phyloP scores from a whole-genome alignment of 345 rosid species.

The Erucastrum elatum region DNA sequence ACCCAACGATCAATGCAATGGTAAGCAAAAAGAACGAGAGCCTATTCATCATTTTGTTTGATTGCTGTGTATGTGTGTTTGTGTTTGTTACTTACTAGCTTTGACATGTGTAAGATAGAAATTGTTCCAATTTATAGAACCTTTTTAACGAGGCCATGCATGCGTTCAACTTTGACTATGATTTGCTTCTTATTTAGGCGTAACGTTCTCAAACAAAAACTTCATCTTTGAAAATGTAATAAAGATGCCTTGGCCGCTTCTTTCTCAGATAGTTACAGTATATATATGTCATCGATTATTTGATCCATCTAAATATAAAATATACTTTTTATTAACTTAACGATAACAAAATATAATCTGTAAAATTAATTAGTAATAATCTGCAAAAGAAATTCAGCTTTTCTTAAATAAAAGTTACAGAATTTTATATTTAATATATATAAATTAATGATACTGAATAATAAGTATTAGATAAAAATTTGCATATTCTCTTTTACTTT shows the following conservation, averaged over 20 bases:
- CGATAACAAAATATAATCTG: no score
- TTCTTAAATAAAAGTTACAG: no score
- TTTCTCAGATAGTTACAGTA: background rate
- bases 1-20: background rate
- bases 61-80: background rate
- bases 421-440: no score
- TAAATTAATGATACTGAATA: no score
- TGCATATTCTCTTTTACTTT: no score
- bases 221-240: background rate
- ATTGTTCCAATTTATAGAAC: background rate
- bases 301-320: no score
- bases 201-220: background rate
- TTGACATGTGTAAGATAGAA: background rate
- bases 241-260: background rate
- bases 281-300: no score
- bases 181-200: background rate
- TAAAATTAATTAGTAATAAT: no score
- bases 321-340: no score
- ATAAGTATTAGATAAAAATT: no score
- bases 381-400: no score
- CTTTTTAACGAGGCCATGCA: background rate
- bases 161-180: background rate
- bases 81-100: background rate
- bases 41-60: background rate
- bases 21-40: background rate